phyloP scores from a whole-genome alignment of 441 rosid species.

The California macrophylla region DNA sequence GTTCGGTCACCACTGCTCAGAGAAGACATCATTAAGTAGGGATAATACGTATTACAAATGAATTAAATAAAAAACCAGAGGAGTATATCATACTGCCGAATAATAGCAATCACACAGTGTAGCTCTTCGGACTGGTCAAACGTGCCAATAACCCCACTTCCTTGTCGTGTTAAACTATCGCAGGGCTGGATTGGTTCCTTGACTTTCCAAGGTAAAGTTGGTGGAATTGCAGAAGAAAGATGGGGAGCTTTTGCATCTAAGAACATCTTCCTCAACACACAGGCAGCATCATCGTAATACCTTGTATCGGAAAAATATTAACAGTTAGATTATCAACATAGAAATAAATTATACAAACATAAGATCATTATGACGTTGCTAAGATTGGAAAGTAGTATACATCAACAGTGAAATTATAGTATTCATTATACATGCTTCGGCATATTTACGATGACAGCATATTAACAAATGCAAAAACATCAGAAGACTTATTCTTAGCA shows the following conservation, averaged over 20 bases:
- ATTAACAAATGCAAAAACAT: neutral
- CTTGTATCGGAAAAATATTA: conserved; percentile 31
- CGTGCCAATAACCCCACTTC: conserved; percentile 94
- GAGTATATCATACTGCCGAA: conserved; percentile 73
- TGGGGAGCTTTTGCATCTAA: conserved; percentile 99
- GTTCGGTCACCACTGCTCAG: conserved; percentile 92
- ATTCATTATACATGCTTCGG: neutral
- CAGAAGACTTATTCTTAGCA: neutral
- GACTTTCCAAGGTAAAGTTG: conserved; percentile 87
- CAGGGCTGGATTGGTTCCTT: conserved; percentile 73
- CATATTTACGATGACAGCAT: neutral
- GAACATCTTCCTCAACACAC: conserved; percentile 93
- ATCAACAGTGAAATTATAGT: neutral
- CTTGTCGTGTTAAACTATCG: conserved; percentile 94
- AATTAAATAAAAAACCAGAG: conserved; percentile 10
- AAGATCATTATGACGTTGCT: neutral
- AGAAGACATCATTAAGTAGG: conserved; percentile 19
- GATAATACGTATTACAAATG: conserved; percentile 5
- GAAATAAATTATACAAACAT: conserved; percentile 14
- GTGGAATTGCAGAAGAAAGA: conserved; percentile 86
- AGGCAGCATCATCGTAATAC: conserved; percentile 98
- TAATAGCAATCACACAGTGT: conserved; percentile 91
- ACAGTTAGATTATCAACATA: conserved; percentile 13
- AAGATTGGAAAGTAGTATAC: neutral
- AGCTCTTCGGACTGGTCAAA: conserved; percentile 98